Evolutionary conservation across 2,329 filamentous ascomycete species (phyloP).

Genomic region (Ophiognomonia clavigignenti-juglandacearum): DNA sequence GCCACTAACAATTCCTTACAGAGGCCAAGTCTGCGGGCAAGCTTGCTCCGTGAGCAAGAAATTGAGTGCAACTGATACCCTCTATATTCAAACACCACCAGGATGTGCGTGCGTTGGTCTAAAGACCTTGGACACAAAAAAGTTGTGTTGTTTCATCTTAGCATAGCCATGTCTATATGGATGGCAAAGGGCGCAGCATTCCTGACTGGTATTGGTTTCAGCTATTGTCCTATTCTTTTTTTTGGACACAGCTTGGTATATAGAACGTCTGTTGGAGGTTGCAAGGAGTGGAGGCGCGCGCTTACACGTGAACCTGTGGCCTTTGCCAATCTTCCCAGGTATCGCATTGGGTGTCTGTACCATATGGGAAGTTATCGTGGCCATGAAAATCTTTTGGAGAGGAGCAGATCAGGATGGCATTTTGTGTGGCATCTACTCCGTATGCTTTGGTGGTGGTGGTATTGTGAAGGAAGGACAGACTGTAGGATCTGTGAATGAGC

Average conservation of each 20-base stretch:
- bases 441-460: too few relatives aligned
- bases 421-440: too few relatives aligned
- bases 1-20: slow-evolving; percentile 23
- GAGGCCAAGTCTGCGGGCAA: slow-evolving; percentile 74
- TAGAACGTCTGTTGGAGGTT: neutral
- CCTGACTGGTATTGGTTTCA: slow-evolving; percentile 2
- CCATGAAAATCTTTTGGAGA: too few relatives aligned
- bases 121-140: neutral
- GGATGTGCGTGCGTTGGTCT: slow-evolving; percentile 11
- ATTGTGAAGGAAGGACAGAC: too few relatives aligned
- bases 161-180: neutral
- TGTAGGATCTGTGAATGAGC: too few relatives aligned
- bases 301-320: too few relatives aligned
- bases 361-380: too few relatives aligned
- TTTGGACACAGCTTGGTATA: slow-evolving; percentile 10
- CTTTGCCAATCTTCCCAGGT: too few relatives aligned
- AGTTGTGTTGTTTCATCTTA: neutral
- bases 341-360: too few relatives aligned
- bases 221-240: slow-evolving; percentile 2
- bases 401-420: too few relatives aligned
- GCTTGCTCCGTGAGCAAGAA: slow-evolving; percentile 37
- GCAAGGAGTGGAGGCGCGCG: too few relatives aligned
- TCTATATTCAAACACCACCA: neutral
- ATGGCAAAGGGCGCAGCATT: slow-evolving; percentile 5
- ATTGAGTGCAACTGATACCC: too few relatives aligned